Base-by-base conservation (phyloP, 1,284 basidiomycete genomes). In the Cutaneotrichosporon sp. region DNA sequence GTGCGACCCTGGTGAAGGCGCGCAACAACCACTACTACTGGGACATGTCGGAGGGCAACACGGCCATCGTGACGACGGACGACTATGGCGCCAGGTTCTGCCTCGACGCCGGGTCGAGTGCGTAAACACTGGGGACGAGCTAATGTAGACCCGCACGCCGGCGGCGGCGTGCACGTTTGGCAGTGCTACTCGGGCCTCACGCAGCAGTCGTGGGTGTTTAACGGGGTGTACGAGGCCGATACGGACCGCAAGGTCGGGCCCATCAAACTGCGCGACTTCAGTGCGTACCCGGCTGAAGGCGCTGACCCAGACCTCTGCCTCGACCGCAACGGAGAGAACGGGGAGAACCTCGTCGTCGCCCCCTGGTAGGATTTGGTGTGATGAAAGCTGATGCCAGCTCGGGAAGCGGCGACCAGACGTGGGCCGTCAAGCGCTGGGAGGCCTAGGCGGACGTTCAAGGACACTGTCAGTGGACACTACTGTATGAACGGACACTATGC, bases 31-130 rank as follows among this genome's bases (percentile, higher is more conserved):
- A 42, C 38, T 42, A 42, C 38, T 42, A 42, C 38, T 42, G 38
- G 38, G 38, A 8, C 38, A n/a, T 42, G 16, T 42, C 38, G 38
- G 38, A 42, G 7, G 38, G 38, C 38, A 6, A 42, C 18, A 42
- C 38, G 2, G n/a, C 38, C 18, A 16, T 42, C 2, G 38, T 42
- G 18, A 42, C 38, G 16, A 42, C 38, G 16, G 38, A 42, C 18
- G 38, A 42, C 18, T 42, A 42, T 9, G 66, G 66, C 20, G 68
- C 62, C 38, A 67, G 72, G 62, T 71, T 59, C 54, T 75, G 73
- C 58, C 64, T 72, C 20, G 72, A 73, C 53, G 68, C 72, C 6
- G 63, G 66, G 4, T 46, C 56, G 9, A 52, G 59, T 63, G 11
- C 14, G 62, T 63, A 9, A 0, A 18, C 16, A 7, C 4, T 42